Evolutionary conservation across 2,329 filamentous ascomycete species (phyloP).

Genomic region (Pochonia chlamydosporia): DNA sequence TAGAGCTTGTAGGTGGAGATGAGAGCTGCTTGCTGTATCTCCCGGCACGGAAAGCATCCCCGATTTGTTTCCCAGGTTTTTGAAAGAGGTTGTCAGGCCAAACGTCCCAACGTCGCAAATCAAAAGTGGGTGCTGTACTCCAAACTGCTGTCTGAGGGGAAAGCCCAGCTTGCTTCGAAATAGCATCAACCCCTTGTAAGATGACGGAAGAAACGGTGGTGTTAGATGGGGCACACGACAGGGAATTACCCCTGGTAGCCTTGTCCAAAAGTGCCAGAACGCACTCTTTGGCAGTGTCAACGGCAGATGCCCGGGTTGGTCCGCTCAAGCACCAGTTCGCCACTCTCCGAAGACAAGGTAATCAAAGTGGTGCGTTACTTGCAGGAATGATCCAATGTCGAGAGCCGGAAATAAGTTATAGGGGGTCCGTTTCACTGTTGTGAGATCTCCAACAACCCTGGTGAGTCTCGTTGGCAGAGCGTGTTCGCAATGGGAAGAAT

Average conservation of each 20-base stretch:
- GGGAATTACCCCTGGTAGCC: slow-evolving; percentile 5
- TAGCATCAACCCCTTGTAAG: slow-evolving; percentile 3
- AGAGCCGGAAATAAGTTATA: neutral
- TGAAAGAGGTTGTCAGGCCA: neutral
- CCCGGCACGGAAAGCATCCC: slow-evolving; percentile 2
- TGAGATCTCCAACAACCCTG: neutral
- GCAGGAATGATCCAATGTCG: neutral
- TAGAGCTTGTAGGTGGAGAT: neutral
- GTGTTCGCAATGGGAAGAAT: neutral
- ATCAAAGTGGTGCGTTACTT: neutral
- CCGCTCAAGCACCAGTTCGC: neutral
- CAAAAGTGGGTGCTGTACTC: slow-evolving; percentile 4
- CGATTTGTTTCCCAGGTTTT: neutral
- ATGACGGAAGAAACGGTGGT: neutral
- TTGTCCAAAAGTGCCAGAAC: slow-evolving; percentile 3
- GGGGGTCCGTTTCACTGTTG: neutral
- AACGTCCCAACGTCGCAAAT: neutral
- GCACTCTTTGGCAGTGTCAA: slow-evolving; percentile 1
- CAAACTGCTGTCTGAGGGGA: slow-evolving; percentile 3
- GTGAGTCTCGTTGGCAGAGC: neutral
- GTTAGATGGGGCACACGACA: slow-evolving; percentile 4
- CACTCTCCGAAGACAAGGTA: neutral
- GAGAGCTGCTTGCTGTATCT: slow-evolving; percentile 1
- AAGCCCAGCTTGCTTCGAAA: slow-evolving; percentile 1
- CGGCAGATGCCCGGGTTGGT: slow-evolving; percentile 1